Conservation (phyloP, 2,329 filamentous ascomycete genomes). For the Pseudogymnoascus sp. region DNA sequence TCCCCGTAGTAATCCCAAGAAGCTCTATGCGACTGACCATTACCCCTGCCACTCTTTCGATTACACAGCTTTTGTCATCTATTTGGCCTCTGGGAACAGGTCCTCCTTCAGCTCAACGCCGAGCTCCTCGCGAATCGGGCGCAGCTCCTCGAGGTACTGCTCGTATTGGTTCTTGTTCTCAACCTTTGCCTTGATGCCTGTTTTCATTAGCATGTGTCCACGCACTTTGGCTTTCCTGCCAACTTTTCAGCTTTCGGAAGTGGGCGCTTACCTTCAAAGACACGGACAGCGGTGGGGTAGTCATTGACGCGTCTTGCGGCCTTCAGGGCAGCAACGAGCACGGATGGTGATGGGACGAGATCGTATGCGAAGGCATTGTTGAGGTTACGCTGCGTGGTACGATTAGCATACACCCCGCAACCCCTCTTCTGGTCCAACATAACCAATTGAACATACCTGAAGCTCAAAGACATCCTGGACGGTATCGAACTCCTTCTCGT, state of each 20-base stretch:
- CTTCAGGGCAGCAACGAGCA: conserved; percentile 84
- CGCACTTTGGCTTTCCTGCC: not conserved
- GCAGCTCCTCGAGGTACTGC: conserved; percentile 90
- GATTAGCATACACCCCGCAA: conserved; percentile 15
- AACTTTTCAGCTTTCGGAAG: not conserved
- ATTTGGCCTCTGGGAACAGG: conserved; percentile 64
- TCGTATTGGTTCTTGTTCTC: conserved; percentile 98
- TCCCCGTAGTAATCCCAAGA: not conserved
- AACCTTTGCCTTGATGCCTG: conserved; percentile 98
- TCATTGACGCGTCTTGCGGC: conserved; percentile 96
- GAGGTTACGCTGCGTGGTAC: conserved; percentile 65
- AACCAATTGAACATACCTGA: conserved; percentile 58
- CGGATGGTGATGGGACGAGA: conserved; percentile 89
- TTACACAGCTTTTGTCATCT: conserved; percentile 16
- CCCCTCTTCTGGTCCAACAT: not conserved
- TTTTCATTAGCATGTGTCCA: conserved; percentile 14
- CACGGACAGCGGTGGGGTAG: conserved; percentile 93
- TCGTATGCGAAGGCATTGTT: conserved; percentile 99
- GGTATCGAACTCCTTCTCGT: conserved; percentile 97
- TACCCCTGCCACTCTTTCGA: not conserved
- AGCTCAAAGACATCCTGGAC: conserved; percentile 99
- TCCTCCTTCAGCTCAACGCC: conserved; percentile 88
- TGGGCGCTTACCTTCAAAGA: conserved; percentile 80
- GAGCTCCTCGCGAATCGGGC: conserved; percentile 86
- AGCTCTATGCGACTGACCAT: conserved; percentile 5